phyloP scores from a whole-genome alignment of 129 eudicot species.

The Glebionis coronaria region DNA sequence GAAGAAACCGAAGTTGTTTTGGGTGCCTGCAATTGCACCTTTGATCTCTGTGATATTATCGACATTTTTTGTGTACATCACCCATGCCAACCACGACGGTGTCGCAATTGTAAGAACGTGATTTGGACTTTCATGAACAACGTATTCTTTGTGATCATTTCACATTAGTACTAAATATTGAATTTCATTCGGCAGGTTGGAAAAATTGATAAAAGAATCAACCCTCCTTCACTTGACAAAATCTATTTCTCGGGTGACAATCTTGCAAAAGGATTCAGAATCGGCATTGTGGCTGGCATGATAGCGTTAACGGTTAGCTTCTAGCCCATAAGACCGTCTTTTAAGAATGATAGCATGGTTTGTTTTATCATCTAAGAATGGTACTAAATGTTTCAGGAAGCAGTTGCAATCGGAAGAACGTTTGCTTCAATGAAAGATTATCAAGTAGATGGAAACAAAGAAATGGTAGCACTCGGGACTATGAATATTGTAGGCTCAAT shows the following conservation, averaged over 20 bases:
- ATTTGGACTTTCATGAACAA: not conserved
- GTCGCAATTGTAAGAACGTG: constrained; percentile 70
- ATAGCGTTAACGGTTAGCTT: constrained; percentile 21
- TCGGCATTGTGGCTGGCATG: constrained; percentile 70
- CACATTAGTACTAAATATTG: not conserved
- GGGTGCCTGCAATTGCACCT: too few species aligned
- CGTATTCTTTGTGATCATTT: not conserved
- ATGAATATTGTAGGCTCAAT: constrained; percentile 79
- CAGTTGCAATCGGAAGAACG: constrained; percentile 87
- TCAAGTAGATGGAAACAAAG: constrained; percentile 81
- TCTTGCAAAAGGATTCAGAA: too few species aligned
- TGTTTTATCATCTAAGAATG: not conserved
- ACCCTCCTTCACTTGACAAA: constrained; percentile 42
- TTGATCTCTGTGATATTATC: constrained; percentile 43
- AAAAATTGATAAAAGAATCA: constrained; percentile 51
- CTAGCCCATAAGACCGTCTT: not conserved
- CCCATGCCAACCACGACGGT: constrained; percentile 62
- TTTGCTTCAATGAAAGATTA: constrained; percentile 82
- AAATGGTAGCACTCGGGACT: constrained; percentile 83
- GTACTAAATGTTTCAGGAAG: constrained; percentile 50
- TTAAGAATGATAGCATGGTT: not conserved
- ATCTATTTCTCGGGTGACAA: too few species aligned
- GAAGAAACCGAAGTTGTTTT: constrained; percentile 20
- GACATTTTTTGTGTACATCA: constrained; percentile 70
- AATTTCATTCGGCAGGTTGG: constrained; percentile 40